Conservation (phyloP, 306 rosid genomes). For the Ormosia semicastrata region DNA sequence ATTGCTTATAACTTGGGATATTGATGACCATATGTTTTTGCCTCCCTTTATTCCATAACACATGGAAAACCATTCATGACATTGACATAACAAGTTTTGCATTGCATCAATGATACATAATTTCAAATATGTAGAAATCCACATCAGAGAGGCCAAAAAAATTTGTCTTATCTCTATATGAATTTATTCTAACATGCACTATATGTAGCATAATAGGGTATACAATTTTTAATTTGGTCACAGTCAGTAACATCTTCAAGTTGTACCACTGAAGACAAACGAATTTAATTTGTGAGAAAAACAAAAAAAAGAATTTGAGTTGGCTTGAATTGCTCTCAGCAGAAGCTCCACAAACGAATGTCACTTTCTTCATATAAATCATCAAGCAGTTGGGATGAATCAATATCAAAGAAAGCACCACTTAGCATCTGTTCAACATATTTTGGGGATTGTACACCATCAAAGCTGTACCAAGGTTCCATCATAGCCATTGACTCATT, state of each 20-base stretch:
- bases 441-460: slow-evolving; percentile 49
- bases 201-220: slow-evolving; percentile 18
- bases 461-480: slow-evolving; percentile 69
- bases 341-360: slow-evolving; percentile 85
- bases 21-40: not conserved
- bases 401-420: slow-evolving; percentile 60
- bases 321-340: slow-evolving; percentile 41
- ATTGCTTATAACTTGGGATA: slow-evolving; percentile 9
- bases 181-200: slow-evolving; percentile 28
- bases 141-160: slow-evolving; percentile 43
- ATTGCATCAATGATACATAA: slow-evolving; percentile 35
- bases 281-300: slow-evolving; percentile 30
- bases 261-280: slow-evolving; percentile 29
- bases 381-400: slow-evolving; percentile 47
- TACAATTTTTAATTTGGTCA: slow-evolving; percentile 27
- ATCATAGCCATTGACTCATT: slow-evolving; percentile 44
- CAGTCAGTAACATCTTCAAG: slow-evolving; percentile 56
- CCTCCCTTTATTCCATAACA: slow-evolving; percentile 25
- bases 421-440: slow-evolving; percentile 65
- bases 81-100: slow-evolving; percentile 33
- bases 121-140: slow-evolving; percentile 34
- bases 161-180: slow-evolving; percentile 39
- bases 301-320: not conserved
- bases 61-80: slow-evolving; percentile 28
- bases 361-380: slow-evolving; percentile 80